phyloP scores from a whole-genome alignment of 768 basidiomycete genomes.

The Cubamyces lactineus region DNA sequence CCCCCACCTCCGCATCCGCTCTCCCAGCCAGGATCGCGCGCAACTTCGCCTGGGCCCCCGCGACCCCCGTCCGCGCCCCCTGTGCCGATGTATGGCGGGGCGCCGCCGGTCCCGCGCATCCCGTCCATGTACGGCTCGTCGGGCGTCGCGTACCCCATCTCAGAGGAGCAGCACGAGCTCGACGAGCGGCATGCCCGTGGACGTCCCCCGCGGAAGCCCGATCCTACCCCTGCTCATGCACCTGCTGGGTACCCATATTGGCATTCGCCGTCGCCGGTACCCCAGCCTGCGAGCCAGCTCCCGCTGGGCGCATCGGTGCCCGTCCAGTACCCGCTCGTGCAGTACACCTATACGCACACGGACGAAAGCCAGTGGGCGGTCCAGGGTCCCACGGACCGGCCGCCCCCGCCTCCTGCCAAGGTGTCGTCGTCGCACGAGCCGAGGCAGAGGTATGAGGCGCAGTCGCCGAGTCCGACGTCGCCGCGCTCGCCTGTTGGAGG shows the following conservation, averaged over 20 bases:
- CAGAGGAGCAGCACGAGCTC: neutral
- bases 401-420: neutral
- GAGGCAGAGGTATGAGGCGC: neutral
- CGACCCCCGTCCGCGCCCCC: constrained; percentile 24
- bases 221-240: neutral
- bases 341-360: neutral
- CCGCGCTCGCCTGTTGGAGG: neutral
- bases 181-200: neutral
- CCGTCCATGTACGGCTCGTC: constrained; percentile 22
- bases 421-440: neutral
- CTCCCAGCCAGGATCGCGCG: constrained; percentile 20
- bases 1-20: neutral
- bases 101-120: constrained; percentile 32
- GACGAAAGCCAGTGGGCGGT: neutral
- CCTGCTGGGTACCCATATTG: no score
- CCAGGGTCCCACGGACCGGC: neutral
- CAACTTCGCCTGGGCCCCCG: constrained; percentile 29
- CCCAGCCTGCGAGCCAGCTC: no score
- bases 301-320: neutral
- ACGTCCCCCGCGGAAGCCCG: neutral
- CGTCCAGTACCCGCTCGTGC: constrained; percentile 1
- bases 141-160: neutral
- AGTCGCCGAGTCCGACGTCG: neutral
- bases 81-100: neutral
- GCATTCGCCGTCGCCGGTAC: no score